Percentiles rank a stretch among this genome's conserved stretches.
Evolutionary conservation across 139 green algal species (phyloP).

Genomic region (Desmodesmus armatus): DNA sequence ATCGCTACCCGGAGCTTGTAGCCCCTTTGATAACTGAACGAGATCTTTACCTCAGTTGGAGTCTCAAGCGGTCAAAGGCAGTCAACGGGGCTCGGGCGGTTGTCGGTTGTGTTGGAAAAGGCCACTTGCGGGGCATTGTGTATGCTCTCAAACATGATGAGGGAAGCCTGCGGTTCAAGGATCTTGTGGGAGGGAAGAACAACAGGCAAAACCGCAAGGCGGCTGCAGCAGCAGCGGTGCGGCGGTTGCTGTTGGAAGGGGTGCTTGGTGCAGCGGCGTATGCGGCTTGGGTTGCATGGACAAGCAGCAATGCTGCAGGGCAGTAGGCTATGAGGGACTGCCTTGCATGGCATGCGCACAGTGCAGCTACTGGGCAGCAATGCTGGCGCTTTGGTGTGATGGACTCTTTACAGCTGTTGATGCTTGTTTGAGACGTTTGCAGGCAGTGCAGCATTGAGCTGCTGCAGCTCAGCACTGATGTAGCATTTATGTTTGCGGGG

Average conservation of each 20-base stretch:
- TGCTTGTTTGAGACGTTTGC: no score
- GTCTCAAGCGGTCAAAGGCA: slow-evolving; percentile 78
- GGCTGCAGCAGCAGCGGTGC: not conserved
- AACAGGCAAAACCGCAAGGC: not conserved
- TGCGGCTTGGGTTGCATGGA: slow-evolving; percentile 26
- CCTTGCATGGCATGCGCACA: no score
- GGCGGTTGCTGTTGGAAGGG: slow-evolving; percentile 12
- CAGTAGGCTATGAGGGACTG: no score
- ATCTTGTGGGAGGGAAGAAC: slow-evolving; percentile 56
- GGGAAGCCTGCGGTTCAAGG: slow-evolving; percentile 48
- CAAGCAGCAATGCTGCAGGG: not conserved
- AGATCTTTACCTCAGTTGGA: slow-evolving; percentile 85
- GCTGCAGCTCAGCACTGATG: no score
- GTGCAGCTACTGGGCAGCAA: no score
- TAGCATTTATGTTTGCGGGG: no score
- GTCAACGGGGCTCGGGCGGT: slow-evolving; percentile 72
- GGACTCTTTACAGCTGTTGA: no score
- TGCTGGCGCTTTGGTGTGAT: no score
- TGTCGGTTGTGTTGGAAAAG: slow-evolving; percentile 83
- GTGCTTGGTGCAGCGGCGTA: slow-evolving; percentile 31
- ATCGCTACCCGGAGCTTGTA: slow-evolving; percentile 58
- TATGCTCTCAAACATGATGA: slow-evolving; percentile 63
- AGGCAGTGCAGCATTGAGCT: no score
- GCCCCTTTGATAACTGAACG: slow-evolving; percentile 61
- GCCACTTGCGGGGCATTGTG: slow-evolving; percentile 73